Conservation (phyloP, 352 stramenopile species). For the Globisporangium iwayamae region DNA sequence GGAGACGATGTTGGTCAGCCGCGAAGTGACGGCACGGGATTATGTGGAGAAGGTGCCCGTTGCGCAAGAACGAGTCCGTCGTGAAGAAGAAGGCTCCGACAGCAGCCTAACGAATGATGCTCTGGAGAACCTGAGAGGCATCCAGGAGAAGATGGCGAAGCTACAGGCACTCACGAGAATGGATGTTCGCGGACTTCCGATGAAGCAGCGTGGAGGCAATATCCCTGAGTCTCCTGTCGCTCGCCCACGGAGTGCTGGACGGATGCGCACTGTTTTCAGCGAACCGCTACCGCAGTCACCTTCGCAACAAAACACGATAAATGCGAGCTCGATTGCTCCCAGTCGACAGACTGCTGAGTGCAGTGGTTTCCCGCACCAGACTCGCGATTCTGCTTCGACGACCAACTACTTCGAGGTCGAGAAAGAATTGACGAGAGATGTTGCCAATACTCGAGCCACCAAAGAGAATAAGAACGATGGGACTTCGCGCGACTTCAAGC, state of each 20-base stretch:
- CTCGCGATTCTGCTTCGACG: background rate
- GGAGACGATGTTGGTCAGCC: slow-evolving; percentile 17
- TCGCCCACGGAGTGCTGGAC: slow-evolving; percentile 1
- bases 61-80: background rate
- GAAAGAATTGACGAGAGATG: slow-evolving; percentile 2
- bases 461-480: background rate
- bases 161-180: slow-evolving; percentile 12
- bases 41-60: background rate
- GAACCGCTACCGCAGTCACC: background rate
- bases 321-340: background rate
- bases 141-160: slow-evolving; percentile 14
- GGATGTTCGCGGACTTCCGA: slow-evolving; percentile 14
- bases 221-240: background rate
- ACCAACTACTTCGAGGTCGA: background rate
- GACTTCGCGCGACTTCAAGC: background rate
- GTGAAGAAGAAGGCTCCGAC: background rate
- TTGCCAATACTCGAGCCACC: background rate
- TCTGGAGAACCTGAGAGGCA: slow-evolving; percentile 15
- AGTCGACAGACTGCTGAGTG: background rate
- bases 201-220: slow-evolving; percentile 6
- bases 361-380: background rate
- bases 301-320: background rate
- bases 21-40: background rate
- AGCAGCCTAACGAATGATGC: slow-evolving; percentile 8
- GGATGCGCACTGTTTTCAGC: background rate